phyloP scores from a whole-genome alignment of 805 yeast species.

The Starmerella ratchasimensis region DNA sequence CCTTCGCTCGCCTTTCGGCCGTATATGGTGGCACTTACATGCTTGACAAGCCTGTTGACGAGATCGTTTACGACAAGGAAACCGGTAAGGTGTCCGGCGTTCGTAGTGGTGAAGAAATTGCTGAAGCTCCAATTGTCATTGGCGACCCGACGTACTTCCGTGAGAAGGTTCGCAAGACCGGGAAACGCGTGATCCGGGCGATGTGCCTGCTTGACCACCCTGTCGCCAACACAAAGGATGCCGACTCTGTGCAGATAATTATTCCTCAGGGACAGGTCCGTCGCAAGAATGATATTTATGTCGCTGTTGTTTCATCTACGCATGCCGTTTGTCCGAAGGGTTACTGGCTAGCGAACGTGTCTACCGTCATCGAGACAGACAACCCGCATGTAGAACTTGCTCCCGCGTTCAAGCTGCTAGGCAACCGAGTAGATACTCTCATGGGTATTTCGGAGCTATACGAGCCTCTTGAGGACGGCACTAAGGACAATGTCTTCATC shows the following conservation, averaged over 20 bases:
- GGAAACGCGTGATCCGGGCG: conserved; percentile 64
- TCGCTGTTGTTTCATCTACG: conserved; percentile 76
- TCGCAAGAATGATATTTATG: conserved; percentile 85
- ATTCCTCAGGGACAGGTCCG: conserved; percentile 93
- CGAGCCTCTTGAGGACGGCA: conserved; percentile 78
- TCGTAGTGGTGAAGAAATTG: conserved; percentile 78
- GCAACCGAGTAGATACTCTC: conserved; percentile 62
- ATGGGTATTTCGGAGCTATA: conserved; percentile 89
- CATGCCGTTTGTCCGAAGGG: conserved; percentile 87
- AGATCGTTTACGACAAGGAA: conserved; percentile 57
- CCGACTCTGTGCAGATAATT: conserved; percentile 84
- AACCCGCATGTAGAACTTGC: conserved; percentile 84
- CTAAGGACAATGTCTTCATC: conserved; percentile 60
- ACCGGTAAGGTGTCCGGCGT: conserved; percentile 67
- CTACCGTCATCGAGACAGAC: conserved; percentile 88
- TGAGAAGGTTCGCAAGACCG: conserved; percentile 56
- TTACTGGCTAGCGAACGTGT: conserved; percentile 80
- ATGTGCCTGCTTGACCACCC: conserved; percentile 86
- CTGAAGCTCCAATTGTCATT: conserved; percentile 83
- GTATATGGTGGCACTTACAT: conserved; percentile 97
- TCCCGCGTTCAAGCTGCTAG: conserved; percentile 84
- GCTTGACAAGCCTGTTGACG: conserved; percentile 93
- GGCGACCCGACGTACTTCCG: conserved; percentile 99
- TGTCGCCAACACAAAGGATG: conserved; percentile 62
- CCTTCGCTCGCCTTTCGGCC: conserved; percentile 91